phyloP scores from a whole-genome alignment of 2,329 filamentous ascomycete genomes.

The Trichoderma sp. region DNA sequence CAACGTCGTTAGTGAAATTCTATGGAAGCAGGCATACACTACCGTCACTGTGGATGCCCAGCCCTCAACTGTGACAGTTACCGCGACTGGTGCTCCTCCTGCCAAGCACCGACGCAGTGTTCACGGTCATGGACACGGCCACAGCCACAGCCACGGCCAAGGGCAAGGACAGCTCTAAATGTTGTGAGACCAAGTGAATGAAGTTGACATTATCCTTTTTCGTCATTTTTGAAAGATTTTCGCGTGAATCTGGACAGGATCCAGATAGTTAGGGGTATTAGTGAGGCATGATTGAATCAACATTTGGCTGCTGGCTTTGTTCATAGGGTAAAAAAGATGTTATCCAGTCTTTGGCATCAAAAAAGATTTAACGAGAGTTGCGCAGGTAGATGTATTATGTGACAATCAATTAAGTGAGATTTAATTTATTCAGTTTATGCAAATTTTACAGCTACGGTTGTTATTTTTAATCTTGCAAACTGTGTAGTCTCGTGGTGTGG shows the following conservation, averaged over 20 bases:
- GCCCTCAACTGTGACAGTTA: slow-evolving; percentile 45
- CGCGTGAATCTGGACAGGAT: slow-evolving; percentile 41
- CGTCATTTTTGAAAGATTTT: slow-evolving; percentile 26
- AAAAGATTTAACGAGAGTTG: slow-evolving; percentile 38
- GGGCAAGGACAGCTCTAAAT: slow-evolving; percentile 36
- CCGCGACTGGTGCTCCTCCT: slow-evolving; percentile 31
- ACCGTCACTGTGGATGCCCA: slow-evolving; percentile 51
- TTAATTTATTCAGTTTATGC: slow-evolving; percentile 11
- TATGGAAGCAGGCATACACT: slow-evolving; percentile 58
- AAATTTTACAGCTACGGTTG: not conserved
- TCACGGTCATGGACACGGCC: slow-evolving; percentile 42
- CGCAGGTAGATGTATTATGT: slow-evolving; percentile 33
- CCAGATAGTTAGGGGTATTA: slow-evolving; percentile 35
- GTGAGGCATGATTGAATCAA: slow-evolving; percentile 39
- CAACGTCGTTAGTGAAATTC: slow-evolving; percentile 55
- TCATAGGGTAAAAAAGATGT: slow-evolving; percentile 38
- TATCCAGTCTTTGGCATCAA: slow-evolving; percentile 39
- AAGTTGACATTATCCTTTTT: slow-evolving; percentile 17
- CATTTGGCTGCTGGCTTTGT: slow-evolving; percentile 39
- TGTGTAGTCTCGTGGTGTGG: not conserved
- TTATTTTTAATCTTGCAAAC: not conserved
- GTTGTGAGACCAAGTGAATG: slow-evolving; percentile 19
- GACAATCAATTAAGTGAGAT: slow-evolving; percentile 21
- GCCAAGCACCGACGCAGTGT: slow-evolving; percentile 38
- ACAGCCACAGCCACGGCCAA: slow-evolving; percentile 39